phyloP scores from a whole-genome alignment of 1,284 basidiomycete species.

The Trichosporon ovoides region DNA sequence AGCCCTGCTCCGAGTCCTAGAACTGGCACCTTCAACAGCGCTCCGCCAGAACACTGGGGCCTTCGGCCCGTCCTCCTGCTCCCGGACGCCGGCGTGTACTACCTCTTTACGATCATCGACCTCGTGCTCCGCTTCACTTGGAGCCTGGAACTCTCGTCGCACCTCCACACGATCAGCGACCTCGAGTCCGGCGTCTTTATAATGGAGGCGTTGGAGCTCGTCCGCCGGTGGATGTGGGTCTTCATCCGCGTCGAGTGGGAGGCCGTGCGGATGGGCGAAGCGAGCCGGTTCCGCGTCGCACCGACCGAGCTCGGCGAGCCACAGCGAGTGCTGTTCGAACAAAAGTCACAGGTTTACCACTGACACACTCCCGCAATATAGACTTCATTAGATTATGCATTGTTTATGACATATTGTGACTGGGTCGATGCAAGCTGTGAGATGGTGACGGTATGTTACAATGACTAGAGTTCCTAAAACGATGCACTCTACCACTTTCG shows the following conservation, averaged over 20 bases:
- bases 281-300: conserved; percentile 22
- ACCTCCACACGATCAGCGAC: conserved; percentile 76
- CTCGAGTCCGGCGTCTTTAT: conserved; percentile 80
- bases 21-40: conserved; percentile 19
- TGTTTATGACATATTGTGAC: not conserved
- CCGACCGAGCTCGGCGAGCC: conserved; percentile 8
- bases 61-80: conserved; percentile 67
- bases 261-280: conserved; percentile 58
- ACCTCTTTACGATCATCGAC: conserved; percentile 75
- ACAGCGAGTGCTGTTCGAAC: conserved; percentile 19
- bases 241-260: conserved; percentile 96
- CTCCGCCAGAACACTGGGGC: conserved; percentile 56
- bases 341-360: conserved; percentile 14
- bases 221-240: conserved; percentile 93
- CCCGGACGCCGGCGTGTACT: conserved; percentile 73
- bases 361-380: not conserved
- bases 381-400: conserved; percentile 12
- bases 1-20: conserved; percentile 1
- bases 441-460: not conserved
- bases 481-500: conserved; percentile 36
- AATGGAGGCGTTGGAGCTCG: conserved; percentile 83
- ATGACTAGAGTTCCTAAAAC: not conserved
- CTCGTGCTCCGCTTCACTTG: conserved; percentile 88
- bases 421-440: not conserved
- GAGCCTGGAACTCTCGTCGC: conserved; percentile 84